These are phyloP conservation scores for Nigrospora oryzae DNA, from an alignment of 2,329 filamentous ascomycete species.

Conservation along the genomic window DNA sequence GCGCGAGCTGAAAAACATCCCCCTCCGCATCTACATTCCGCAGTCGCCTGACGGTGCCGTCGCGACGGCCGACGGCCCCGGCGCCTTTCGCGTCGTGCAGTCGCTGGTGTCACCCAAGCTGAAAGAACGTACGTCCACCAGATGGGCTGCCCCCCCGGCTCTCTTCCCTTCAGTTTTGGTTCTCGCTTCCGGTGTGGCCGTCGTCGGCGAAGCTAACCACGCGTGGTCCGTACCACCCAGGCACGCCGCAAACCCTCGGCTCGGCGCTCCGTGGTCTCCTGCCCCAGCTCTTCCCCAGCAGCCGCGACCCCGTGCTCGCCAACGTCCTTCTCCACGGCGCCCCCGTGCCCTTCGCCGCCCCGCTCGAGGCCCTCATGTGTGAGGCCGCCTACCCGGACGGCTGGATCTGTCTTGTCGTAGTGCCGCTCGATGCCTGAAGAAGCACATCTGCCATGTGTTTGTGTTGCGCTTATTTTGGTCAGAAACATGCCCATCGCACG, in stretches of 20 bases:
- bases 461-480: too few species aligned
- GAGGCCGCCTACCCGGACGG: slow-evolving; percentile 86
- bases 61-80: slow-evolving; percentile 22
- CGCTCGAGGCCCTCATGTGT: slow-evolving; percentile 73
- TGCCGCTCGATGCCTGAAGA: slow-evolving; percentile 45
- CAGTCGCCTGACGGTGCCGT: slow-evolving; percentile 35
- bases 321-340: slow-evolving; percentile 81
- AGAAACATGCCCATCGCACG: too few species aligned
- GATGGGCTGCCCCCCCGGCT: background rate
- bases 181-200: background rate
- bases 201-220: background rate
- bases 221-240: slow-evolving; percentile 5
- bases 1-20: slow-evolving; percentile 71
- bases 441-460: background rate
- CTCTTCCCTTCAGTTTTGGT: background rate
- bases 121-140: slow-evolving; percentile 23
- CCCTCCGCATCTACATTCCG: slow-evolving; percentile 77
- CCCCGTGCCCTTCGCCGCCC: slow-evolving; percentile 69
- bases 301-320: slow-evolving; percentile 74
- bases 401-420: slow-evolving; percentile 76
- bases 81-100: slow-evolving; percentile 66
- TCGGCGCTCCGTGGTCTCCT: slow-evolving; percentile 67
- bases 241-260: slow-evolving; percentile 52
- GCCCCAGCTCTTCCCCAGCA: slow-evolving; percentile 79
- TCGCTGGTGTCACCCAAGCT: slow-evolving; percentile 48